These are phyloP conservation scores for Tagetes patula DNA, from an alignment of 129 eudicot species.

Conservation along the genomic window DNA sequence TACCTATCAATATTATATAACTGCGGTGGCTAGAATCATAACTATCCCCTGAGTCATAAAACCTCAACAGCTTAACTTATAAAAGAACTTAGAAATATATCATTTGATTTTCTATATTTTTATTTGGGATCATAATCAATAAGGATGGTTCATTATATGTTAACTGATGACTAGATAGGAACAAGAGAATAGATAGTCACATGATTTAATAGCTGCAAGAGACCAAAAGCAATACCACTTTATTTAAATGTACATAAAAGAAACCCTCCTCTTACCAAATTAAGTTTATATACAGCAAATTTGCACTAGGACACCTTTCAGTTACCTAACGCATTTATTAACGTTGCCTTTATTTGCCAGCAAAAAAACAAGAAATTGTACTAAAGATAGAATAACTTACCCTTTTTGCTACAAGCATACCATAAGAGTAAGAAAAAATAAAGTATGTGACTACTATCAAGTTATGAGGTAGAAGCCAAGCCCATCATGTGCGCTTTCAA, in stretches of 20 bases:
- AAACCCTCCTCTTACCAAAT: background rate
- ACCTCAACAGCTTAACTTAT: constrained; percentile 16
- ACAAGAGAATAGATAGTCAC: background rate
- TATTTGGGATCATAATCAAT: constrained; percentile 1
- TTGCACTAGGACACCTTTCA: no score
- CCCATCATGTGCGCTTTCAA: no score
- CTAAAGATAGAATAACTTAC: no score
- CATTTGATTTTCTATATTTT: constrained; percentile 4
- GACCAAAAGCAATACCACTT: constrained; percentile 11
- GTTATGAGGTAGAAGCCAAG: no score
- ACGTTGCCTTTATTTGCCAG: no score
- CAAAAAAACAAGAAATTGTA: no score
- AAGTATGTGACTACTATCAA: no score
- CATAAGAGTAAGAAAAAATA: no score
- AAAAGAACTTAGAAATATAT: background rate
- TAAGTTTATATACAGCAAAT: background rate
- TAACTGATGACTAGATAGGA: background rate
- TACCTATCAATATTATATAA: background rate
- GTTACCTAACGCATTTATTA: no score
- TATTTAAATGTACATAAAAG: constrained; percentile 7
- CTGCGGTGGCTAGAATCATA: constrained; percentile 10
- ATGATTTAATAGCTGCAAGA: background rate
- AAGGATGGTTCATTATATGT: background rate
- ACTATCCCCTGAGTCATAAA: background rate
- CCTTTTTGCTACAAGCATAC: no score